phyloP scores from a whole-genome alignment of 495 filamentous ascomycete genomes.

The Evernia prunastri region DNA sequence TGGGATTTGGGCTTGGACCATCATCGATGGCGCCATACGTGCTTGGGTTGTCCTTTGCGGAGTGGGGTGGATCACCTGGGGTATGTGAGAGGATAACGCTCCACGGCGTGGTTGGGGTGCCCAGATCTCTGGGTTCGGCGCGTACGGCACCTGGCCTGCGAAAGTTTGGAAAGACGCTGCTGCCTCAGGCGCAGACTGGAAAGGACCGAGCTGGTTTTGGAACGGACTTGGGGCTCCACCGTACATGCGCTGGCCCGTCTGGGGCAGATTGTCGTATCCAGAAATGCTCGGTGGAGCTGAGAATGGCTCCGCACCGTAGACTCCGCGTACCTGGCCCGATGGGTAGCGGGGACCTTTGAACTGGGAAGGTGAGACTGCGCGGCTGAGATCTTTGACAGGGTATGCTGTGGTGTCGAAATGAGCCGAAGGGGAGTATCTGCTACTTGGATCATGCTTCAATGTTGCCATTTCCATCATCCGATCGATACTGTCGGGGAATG shows the following conservation, averaged over 20 bases:
- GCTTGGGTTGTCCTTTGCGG: background rate
- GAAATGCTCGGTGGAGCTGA: conserved; percentile 1
- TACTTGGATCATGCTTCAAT: background rate
- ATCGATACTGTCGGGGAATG: background rate
- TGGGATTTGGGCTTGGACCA: no score
- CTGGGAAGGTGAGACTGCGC: background rate
- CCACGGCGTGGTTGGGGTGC: background rate
- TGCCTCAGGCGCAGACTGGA: background rate
- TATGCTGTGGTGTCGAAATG: background rate
- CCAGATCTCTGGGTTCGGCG: background rate
- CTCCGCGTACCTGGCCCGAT: background rate
- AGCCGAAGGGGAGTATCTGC: background rate
- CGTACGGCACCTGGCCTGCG: no score
- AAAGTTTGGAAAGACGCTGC: background rate
- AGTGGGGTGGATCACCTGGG: background rate
- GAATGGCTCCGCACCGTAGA: background rate
- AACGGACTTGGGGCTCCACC: background rate
- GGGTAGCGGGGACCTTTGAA: conserved; percentile 2
- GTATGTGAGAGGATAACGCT: background rate
- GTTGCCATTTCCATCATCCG: background rate
- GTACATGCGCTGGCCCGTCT: conserved; percentile 3
- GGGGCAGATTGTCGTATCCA: background rate
- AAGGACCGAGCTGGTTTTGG: background rate
- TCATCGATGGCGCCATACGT: background rate
- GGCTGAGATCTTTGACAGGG: background rate